Percentiles rank a stretch among this genome's conserved stretches.
These are phyloP conservation scores for Ceratobasidium sp. DNA, from an alignment of 1,284 basidiomycete genomes.

Conservation along the genomic window DNA sequence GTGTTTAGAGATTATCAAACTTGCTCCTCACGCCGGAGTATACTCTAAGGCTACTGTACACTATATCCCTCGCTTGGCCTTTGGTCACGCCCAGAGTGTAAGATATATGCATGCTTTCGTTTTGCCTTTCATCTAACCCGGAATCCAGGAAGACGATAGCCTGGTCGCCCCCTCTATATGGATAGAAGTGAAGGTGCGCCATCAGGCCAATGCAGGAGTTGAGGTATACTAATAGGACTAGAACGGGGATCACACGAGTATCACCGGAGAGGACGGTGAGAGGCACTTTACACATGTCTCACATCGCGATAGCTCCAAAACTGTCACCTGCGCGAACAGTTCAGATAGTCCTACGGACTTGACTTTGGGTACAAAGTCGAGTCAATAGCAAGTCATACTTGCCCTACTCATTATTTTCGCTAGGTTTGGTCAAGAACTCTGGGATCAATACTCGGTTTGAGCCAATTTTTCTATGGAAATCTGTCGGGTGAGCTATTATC, in stretches of 20 bases:
- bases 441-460: constrained; percentile 6
- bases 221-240: background rate
- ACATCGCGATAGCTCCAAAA: background rate
- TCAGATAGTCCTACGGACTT: background rate
- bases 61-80: constrained; percentile 14
- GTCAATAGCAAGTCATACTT: background rate
- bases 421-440: background rate
- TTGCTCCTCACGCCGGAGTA: background rate
- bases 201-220: background rate
- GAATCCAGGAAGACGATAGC: background rate
- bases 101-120: background rate
- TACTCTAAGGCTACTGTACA: constrained; percentile 12
- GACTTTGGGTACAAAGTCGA: background rate
- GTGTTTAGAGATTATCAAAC: constrained; percentile 12
- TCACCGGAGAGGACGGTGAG: background rate
- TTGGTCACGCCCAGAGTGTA: constrained; percentile 25
- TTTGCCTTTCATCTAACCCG: background rate
- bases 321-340: constrained; percentile 11
- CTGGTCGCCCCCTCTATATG: constrained; percentile 10
- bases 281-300: constrained; percentile 11
- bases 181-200: constrained; percentile 8
- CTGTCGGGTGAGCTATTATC: background rate
- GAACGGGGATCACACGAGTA: constrained; percentile 1
- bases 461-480: background rate
- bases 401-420: background rate